Evolutionary conservation across 2,329 filamentous ascomycete species (phyloP).

Genomic region (Scolecobasidium constrictum): DNA sequence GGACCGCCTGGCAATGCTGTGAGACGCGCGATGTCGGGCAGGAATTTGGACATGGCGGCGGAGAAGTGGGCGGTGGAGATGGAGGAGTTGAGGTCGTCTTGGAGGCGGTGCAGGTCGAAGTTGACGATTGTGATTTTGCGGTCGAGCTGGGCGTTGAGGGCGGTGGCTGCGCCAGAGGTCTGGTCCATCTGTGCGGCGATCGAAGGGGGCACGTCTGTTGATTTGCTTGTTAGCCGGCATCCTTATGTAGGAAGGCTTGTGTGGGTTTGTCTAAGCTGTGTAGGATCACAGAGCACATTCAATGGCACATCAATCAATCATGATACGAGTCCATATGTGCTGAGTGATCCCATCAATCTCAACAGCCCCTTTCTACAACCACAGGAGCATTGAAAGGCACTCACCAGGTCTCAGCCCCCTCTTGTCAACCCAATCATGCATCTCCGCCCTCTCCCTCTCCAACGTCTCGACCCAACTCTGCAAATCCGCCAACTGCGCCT

Average conservation of each 20-base stretch:
- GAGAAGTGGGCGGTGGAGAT: slow-evolving; percentile 42
- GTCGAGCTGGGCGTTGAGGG: slow-evolving; percentile 45
- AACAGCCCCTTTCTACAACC: too few relatives aligned
- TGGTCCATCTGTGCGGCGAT: slow-evolving; percentile 44
- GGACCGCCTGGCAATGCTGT: slow-evolving; percentile 34
- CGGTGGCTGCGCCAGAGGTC: slow-evolving; percentile 36
- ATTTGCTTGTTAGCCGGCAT: background rate
- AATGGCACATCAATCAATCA: too few relatives aligned
- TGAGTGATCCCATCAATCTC: too few relatives aligned
- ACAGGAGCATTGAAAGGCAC: too few relatives aligned
- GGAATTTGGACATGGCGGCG: slow-evolving; percentile 43
- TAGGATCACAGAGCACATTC: too few relatives aligned
- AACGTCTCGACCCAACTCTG: slow-evolving; percentile 39
- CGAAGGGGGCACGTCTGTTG: slow-evolving; percentile 38
- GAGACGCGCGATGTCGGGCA: slow-evolving; percentile 41
- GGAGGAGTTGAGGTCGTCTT: slow-evolving; percentile 44
- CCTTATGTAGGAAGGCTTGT: too few relatives aligned
- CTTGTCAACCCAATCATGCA: slow-evolving; percentile 46
- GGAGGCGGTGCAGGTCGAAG: slow-evolving; percentile 44
- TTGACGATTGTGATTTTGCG: slow-evolving; percentile 48
- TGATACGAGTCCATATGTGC: too few relatives aligned
- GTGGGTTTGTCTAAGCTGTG: too few relatives aligned
- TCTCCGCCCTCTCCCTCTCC: slow-evolving; percentile 39
- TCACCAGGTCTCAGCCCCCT: slow-evolving; percentile 40
- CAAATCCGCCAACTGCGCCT: slow-evolving; percentile 40